These are phyloP conservation scores for Pseudofabraea citricarpa DNA, from an alignment of 2,329 filamentous ascomycete genomes.

Conservation along the genomic window DNA sequence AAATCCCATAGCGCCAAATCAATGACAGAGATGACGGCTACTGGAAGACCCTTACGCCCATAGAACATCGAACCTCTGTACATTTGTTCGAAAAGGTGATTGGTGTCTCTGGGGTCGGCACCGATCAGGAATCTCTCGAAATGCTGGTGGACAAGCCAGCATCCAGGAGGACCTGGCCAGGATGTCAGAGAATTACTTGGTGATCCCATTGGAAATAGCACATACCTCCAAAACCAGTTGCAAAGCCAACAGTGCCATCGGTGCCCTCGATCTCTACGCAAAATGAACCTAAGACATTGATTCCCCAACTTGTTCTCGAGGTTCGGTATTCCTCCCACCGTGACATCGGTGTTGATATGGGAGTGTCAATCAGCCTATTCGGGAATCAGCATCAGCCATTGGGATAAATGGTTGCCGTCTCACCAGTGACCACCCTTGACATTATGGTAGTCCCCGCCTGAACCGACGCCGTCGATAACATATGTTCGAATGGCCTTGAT, in stretches of 20 bases:
- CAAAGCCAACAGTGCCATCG: constrained; percentile 90
- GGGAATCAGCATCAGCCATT: constrained; percentile 34
- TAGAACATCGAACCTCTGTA: constrained; percentile 96
- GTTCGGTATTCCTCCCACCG: constrained; percentile 83
- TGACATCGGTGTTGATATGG: constrained; percentile 90
- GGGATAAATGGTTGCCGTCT: constrained; percentile 17
- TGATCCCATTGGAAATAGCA: not conserved
- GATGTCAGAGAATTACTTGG: constrained; percentile 6
- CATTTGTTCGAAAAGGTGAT: constrained; percentile 93
- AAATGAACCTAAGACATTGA: constrained; percentile 92
- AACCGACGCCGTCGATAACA: constrained; percentile 59
- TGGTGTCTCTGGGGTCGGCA: constrained; percentile 84
- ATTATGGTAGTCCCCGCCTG: constrained; percentile 87
- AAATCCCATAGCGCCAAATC: constrained; percentile 92
- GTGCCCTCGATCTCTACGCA: constrained; percentile 83
- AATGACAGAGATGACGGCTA: constrained; percentile 90
- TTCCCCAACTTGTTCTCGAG: constrained; percentile 88
- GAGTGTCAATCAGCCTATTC: constrained; percentile 81
- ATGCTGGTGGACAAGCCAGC: constrained; percentile 90
- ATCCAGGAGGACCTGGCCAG: constrained; percentile 69
- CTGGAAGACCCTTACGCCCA: constrained; percentile 83
- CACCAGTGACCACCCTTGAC: constrained; percentile 70
- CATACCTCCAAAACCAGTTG: constrained; percentile 81
- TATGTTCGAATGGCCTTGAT: constrained; percentile 74
- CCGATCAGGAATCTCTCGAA: constrained; percentile 90